Evolutionary conservation across 2,329 filamentous ascomycete genomes (phyloP), one percentile per base, ranked within the genome.

Genomic region (Aspergillus glaucus): DNA sequence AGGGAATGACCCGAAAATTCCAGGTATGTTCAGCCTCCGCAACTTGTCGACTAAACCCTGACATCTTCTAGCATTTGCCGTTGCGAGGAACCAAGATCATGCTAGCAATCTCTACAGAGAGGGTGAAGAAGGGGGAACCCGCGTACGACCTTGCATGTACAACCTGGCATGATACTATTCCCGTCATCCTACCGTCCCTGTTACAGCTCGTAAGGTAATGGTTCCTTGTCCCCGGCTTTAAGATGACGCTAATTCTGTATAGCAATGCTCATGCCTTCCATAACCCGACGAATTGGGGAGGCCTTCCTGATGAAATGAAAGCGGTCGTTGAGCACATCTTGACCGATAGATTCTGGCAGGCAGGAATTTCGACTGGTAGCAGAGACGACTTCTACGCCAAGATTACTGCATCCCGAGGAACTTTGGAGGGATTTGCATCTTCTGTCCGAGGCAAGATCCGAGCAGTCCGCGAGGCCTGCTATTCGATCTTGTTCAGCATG

Each of bases 341-440:
- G 19, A 95, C 90, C 12, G 93, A 98, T 68, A 81, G 93, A 21
- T 98, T 98, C 67, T 98, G 93, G 93, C 93, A 98, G 74, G 89
- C 91, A 6, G 93, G 93, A 8, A 98, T 98, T 45, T 97, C 93
- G 0, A 87, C 86, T 53, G 93, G 95, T 22, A 97, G 88, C 59
- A 90, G 93, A 65, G 93, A 97, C 54, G 92, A 97, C 50, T 98
- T 98, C 65, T 97, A 96, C 67, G 87, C 89, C 28, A 82, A 88
- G 37, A 92, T 98, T 2, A 83, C 89, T 48, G 87, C 89, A 28
- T 95, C 93, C 48, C 95, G 90, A 68, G 81, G 80, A 37, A 95
- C 90, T 0, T 81, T 95, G 49, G 93, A 98, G 69, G 93, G 93
- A 0, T 87, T 98, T 54, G 92, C 91, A 5, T 97, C 92, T 1